phyloP scores from a whole-genome alignment of 441 rosid species.

The Metrosideros polymorpha region DNA sequence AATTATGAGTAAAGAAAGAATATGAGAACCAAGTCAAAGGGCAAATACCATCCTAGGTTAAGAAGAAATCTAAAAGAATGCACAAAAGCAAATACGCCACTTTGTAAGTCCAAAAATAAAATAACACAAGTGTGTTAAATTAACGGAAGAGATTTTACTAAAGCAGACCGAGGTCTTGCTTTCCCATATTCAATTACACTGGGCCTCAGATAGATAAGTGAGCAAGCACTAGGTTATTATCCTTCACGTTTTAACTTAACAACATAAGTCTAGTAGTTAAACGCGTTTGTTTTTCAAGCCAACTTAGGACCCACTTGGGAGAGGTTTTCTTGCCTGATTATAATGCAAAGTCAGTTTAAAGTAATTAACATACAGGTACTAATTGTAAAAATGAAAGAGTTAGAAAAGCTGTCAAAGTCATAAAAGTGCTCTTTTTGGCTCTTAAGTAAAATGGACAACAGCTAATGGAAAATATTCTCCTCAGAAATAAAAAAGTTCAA shows the following conservation, averaged over 20 bases:
- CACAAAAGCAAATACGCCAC: neutral
- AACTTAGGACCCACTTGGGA: neutral
- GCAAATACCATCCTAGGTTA: neutral
- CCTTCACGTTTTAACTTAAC: neutral
- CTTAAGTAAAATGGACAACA: neutral
- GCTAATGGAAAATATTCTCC: neutral
- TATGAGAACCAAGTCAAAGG: neutral
- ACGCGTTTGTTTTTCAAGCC: neutral
- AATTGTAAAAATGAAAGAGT: neutral
- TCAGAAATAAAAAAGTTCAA: neutral
- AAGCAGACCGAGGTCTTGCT: neutral
- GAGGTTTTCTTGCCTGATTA: neutral
- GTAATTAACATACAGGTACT: neutral
- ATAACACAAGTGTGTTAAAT: neutral
- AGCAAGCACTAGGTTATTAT: neutral
- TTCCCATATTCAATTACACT: neutral
- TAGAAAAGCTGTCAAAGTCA: neutral
- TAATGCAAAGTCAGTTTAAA: neutral
- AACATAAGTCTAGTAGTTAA: neutral
- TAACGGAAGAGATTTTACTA: neutral
- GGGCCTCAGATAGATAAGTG: neutral
- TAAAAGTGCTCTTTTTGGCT: neutral
- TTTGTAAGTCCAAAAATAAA: neutral
- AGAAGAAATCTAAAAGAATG: neutral
- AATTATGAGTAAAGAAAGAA: neutral